Evolutionary conservation across 805 yeast species (phyloP).

Genomic region (Kuraishia borneana): DNA sequence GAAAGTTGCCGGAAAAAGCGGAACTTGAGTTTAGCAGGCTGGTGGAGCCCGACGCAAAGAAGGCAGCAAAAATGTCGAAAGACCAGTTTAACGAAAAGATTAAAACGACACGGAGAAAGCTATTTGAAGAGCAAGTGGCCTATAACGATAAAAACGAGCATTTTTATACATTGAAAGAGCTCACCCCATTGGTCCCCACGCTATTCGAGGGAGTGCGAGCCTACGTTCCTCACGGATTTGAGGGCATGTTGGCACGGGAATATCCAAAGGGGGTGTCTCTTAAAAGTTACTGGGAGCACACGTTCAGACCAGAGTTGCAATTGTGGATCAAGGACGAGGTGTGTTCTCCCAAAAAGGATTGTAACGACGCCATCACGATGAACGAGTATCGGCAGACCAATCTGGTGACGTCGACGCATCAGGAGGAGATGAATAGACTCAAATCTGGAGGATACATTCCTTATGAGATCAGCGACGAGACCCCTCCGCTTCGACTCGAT

Average conservation of each 20-base stretch:
- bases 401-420: conserved; percentile 12
- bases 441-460: conserved; percentile 4
- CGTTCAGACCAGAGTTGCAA: conserved; percentile 39
- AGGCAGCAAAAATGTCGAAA: conserved; percentile 6
- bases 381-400: conserved; percentile 20
- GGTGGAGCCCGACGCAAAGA: conserved; percentile 7
- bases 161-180: conserved; percentile 29
- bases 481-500: conserved; percentile 6
- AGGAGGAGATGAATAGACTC: conserved; percentile 14
- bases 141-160: conserved; percentile 50
- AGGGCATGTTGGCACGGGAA: conserved; percentile 33
- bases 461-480: conserved; percentile 5
- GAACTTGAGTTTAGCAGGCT: conserved; percentile 3
- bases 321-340: conserved; percentile 36
- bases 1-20: conserved; percentile 6
- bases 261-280: conserved; percentile 27
- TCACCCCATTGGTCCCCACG: conserved; percentile 38
- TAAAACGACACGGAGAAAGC: not conserved
- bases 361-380: conserved; percentile 18
- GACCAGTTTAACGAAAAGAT: conserved; percentile 8
- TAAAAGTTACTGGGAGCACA: conserved; percentile 26
- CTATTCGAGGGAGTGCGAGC: conserved; percentile 45
- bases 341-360: conserved; percentile 16
- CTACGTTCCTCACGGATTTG: conserved; percentile 36
- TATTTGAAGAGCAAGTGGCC: conserved; percentile 14